phyloP scores from a whole-genome alignment of 768 basidiomycete genomes.

The Holtermannia corniformis region DNA sequence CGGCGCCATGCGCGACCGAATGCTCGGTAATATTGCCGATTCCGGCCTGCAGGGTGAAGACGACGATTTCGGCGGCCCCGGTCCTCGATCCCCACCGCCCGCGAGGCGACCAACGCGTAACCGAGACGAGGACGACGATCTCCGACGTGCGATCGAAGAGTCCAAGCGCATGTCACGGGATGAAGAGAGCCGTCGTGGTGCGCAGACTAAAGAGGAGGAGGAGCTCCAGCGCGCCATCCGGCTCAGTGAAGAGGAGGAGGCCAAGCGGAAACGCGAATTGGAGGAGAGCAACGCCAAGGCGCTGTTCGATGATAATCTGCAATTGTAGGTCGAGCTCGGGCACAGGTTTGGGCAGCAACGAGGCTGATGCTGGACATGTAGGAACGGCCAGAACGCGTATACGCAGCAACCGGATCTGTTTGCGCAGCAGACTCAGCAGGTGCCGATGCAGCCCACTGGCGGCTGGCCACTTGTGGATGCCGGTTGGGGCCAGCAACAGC shows the following conservation, averaged over 20 bases:
- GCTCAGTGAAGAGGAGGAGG: slow-evolving; percentile 86
- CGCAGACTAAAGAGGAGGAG: slow-evolving; percentile 58
- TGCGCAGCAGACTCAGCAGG: slow-evolving; percentile 47
- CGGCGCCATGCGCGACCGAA: slow-evolving; percentile 88
- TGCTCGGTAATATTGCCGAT: slow-evolving; percentile 57
- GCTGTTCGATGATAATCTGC: slow-evolving; percentile 78
- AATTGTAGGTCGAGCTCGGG: slow-evolving; percentile 51
- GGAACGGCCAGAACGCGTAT: slow-evolving; percentile 27
- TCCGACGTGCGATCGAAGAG: slow-evolving; percentile 77
- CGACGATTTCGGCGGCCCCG: slow-evolving; percentile 39
- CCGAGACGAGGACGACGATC: slow-evolving; percentile 64
- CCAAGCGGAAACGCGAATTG: slow-evolving; percentile 56
- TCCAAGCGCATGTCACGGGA: slow-evolving; percentile 72
- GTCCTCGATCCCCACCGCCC: slow-evolving; percentile 24
- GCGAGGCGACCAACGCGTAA: slow-evolving; percentile 8
- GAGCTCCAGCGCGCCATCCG: slow-evolving; percentile 74
- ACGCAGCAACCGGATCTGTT: slow-evolving; percentile 42
- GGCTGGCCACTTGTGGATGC: slow-evolving; percentile 36
- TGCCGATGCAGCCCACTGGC: slow-evolving; percentile 40
- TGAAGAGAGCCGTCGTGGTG: slow-evolving; percentile 45
- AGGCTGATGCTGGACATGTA: not conserved
- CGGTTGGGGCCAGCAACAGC: slow-evolving; percentile 52
- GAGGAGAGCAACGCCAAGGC: slow-evolving; percentile 63
- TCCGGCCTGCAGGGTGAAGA: slow-evolving; percentile 40
- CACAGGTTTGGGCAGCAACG: not conserved